These are phyloP conservation scores for Oleoguttula mirabilis DNA, from an alignment of 495 filamentous ascomycete genomes.

Conservation along the genomic window DNA sequence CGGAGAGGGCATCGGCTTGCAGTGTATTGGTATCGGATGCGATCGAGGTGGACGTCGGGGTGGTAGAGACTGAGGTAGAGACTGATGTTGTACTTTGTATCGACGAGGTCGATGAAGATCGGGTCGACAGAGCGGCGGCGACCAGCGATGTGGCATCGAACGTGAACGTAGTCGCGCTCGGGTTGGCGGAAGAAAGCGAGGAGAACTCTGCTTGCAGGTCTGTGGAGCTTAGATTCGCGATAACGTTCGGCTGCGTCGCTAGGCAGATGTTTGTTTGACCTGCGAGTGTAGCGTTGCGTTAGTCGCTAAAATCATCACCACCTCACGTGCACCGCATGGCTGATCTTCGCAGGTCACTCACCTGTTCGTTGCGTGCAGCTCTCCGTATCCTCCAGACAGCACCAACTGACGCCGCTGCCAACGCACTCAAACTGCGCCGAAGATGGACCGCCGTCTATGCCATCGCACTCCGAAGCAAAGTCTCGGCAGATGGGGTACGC, in stretches of 20 bases:
- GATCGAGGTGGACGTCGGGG: not conserved
- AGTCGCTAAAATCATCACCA: no score
- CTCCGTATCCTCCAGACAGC: not conserved
- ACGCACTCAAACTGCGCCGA: not conserved
- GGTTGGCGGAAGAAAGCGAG: conserved; percentile 5
- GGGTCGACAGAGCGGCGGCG: not conserved
- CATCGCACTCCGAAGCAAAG: not conserved
- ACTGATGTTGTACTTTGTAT: no score
- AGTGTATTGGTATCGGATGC: not conserved
- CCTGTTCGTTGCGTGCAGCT: not conserved
- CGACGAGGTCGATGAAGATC: not conserved
- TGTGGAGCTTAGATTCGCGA: conserved; percentile 1
- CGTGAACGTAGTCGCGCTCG: conserved; percentile 9
- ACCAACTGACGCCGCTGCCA: not conserved
- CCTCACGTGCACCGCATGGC: not conserved
- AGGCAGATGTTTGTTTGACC: conserved; percentile 5
- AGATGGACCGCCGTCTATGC: not conserved
- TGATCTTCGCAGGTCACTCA: not conserved
- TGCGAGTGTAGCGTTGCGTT: no score
- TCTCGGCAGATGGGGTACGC: conserved; percentile 1
- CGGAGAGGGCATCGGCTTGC: not conserved
- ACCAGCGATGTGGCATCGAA: conserved; percentile 3
- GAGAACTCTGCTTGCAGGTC: conserved; percentile 5
- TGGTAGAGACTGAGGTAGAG: not conserved
- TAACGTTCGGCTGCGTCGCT: not conserved